phyloP scores from a whole-genome alignment of 768 basidiomycete species.

The Lactifluus hygrophoroides region DNA sequence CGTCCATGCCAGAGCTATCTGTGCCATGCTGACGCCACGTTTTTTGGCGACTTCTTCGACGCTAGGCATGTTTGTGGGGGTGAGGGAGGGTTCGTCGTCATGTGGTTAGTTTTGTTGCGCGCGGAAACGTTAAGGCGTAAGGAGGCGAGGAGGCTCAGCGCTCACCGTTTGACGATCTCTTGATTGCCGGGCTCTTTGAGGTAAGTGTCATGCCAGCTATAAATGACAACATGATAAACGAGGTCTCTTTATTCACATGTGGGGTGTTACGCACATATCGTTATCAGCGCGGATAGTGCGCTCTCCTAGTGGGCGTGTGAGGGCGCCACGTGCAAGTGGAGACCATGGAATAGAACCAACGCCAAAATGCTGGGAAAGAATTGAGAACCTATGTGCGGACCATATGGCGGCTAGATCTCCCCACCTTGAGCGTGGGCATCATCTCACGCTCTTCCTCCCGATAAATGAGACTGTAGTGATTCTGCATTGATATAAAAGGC shows the following conservation, averaged over 20 bases:
- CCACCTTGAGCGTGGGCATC: slow-evolving; percentile 26
- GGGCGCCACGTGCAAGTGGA: slow-evolving; percentile 27
- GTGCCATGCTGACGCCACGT: slow-evolving; percentile 31
- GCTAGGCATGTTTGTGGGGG: not conserved
- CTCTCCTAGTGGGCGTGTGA: slow-evolving; percentile 24
- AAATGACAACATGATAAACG: not conserved
- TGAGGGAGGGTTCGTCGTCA: not conserved
- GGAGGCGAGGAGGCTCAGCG: slow-evolving; percentile 1
- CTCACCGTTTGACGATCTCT: slow-evolving; percentile 14
- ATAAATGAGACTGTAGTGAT: slow-evolving; percentile 35
- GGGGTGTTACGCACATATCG: slow-evolving; percentile 23
- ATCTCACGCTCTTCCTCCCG: slow-evolving; percentile 37
- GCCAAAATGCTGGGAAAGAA: slow-evolving; percentile 24
- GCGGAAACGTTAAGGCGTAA: too few species aligned
- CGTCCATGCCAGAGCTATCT: slow-evolving; percentile 33
- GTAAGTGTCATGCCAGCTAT: slow-evolving; percentile 7
- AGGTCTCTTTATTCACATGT: not conserved
- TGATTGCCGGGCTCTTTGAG: slow-evolving; percentile 6
- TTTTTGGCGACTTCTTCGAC: slow-evolving; percentile 33
- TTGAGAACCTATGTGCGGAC: not conserved
- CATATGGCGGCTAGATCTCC: not conserved
- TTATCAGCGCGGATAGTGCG: slow-evolving; percentile 20
- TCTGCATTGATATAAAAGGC: slow-evolving; percentile 42
- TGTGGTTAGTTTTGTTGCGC: not conserved
- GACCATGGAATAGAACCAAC: slow-evolving; percentile 37